phyloP scores from a whole-genome alignment of 2,329 filamentous ascomycete genomes.

The Fusarium phyllophilum region DNA sequence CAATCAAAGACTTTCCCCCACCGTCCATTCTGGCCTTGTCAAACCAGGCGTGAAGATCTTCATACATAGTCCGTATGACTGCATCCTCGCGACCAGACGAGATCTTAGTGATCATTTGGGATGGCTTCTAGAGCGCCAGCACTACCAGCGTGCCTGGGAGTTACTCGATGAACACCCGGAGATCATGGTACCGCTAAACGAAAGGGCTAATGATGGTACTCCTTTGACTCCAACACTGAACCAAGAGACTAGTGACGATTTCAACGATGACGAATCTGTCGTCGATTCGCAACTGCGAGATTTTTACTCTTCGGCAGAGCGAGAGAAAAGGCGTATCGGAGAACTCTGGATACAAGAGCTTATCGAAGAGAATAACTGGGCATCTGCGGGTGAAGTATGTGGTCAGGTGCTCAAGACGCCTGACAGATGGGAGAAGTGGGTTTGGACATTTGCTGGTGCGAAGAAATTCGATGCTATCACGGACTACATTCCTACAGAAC shows the following conservation, averaged over 20 bases:
- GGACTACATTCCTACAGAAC: constrained; percentile 79
- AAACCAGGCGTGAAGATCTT: constrained; percentile 79
- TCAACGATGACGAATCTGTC: constrained; percentile 74
- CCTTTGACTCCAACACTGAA: constrained; percentile 56
- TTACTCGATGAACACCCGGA: constrained; percentile 90
- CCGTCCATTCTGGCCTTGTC: constrained; percentile 64
- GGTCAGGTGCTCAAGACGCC: constrained; percentile 84
- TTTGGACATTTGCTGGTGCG: constrained; percentile 88
- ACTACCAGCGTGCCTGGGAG: constrained; percentile 88
- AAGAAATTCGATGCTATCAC: constrained; percentile 91
- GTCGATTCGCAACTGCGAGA: constrained; percentile 68
- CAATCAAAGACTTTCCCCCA: constrained; percentile 43
- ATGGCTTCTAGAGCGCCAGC: constrained; percentile 85
- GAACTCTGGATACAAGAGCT: constrained; percentile 94
- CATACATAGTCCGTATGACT: constrained; percentile 96
- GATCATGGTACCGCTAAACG: constrained; percentile 59
- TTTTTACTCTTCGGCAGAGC: constrained; percentile 75
- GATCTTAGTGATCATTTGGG: constrained; percentile 85
- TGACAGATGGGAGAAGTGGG: constrained; percentile 93
- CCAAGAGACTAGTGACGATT: constrained; percentile 63
- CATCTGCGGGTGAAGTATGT: constrained; percentile 79
- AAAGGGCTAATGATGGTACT: constrained; percentile 53
- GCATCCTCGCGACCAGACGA: constrained; percentile 88
- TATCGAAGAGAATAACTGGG: constrained; percentile 79
- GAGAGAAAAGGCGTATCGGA: constrained; percentile 89